Evolutionary conservation across 768 basidiomycete species (phyloP), one percentile per base, ranked within the genome.

Genomic region (Dentipellis fragilis): DNA sequence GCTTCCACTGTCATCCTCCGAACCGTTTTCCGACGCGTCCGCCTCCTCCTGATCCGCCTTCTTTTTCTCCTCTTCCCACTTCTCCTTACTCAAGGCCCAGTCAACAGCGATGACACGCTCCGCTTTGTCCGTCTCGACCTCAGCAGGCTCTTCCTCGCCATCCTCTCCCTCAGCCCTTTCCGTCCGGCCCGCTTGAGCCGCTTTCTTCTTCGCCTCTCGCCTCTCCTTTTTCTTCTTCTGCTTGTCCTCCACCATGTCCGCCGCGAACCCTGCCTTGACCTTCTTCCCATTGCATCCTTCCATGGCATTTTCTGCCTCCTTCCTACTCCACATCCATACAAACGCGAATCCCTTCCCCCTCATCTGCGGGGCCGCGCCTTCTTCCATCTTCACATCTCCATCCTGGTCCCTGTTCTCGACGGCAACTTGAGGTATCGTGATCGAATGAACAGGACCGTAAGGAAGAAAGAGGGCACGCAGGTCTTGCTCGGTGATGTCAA

Each of bases 21-120:
- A 62, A 52, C 67, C 72, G 10, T 63, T 72, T 8, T 67, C 70
- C 10, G 62, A 71, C 40, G 68, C 75, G 34, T 59, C 61, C 19
- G 63, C 67, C 16, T 55, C 66, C 12, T 63, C 69, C 39, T 65
- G 66, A 36, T 71, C 73, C 54, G 78, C 56, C 66, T 84, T 81
- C 47, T 77, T 78, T 69, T 83, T 81, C 62, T 85, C 87, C 66
- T 87, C 84, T 67, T 90, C 78, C 90, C 91, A 96, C 69, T 84
- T 87, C 49, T 89, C 87, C 71, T 96, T 95, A 67, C 92, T 91
- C 66, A 97, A 69, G 3, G 93, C 95, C 91, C 93, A 97, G 72
- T 97, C 94, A 23, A 98, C 95, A 7, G 93, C 92, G 39, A 95
- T 89, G 14, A 82, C 72, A 52, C 93, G 75, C 64, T 80, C 81